Base-by-base conservation (phyloP, 768 basidiomycete species). In the Pleurotus djamor region DNA sequence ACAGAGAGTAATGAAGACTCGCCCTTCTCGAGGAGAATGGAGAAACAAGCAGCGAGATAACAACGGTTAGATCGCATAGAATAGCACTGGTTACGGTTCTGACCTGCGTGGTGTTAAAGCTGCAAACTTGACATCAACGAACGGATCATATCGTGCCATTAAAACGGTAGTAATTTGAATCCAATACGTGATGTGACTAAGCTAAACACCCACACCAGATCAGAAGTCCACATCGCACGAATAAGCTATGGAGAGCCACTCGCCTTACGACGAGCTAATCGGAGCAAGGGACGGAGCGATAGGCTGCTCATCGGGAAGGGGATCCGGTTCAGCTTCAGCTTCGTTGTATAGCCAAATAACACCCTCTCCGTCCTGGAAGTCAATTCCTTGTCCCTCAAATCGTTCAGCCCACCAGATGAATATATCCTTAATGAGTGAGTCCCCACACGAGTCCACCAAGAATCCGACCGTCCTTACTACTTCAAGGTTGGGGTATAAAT, bases 391-490 rank as follows among this genome's bases (percentile, higher is more conserved):
- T 57, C 68, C 72, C 71, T 82, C 80, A 59, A 83, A 83, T 52
- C 68, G 73, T 63, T 83, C 79, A 32, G 76, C 74, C 83, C 83
- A 84, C 77, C 78, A 79, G 34, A 83, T 80, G 63, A 82, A 83
- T 14, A 81, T 69, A 52, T 83, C 79, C 70, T 75, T 77, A 58
- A 78, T 73, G 51, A 76, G 60, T 43, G 61, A 63, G 64, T 82
- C 78, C 59, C 72, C 67, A 54, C 78, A 73, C 16, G 80, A 73
- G 21, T 80, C 81, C 16, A 79, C 79, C 45, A 81, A 65, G 65
- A 78, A 81, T 2, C 76, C 79, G 12, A 81, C 72, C 17, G 78
- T 82, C 60, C 79, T 76, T 32, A 83, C 72, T 36, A 76, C 66
- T 65, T 82, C 78, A 33, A 84, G 69, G 51, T 65, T 70, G 17